Base-by-base conservation (phyloP, 2,329 filamentous ascomycete species). In the Cytospora leucostoma region DNA sequence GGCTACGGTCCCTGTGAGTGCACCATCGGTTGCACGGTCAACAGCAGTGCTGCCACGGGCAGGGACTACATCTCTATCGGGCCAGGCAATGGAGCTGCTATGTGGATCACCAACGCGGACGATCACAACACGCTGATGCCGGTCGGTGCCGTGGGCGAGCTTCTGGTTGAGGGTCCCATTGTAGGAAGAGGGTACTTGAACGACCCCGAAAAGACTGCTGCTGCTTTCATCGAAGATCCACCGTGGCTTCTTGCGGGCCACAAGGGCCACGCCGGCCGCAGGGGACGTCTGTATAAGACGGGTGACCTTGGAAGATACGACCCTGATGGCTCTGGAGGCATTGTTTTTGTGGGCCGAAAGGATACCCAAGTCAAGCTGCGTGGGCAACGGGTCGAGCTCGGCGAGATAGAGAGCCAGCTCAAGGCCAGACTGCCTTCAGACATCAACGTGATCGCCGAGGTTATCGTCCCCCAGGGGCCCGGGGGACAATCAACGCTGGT, bases 341-440 rank as follows among this genome's bases (percentile, higher is more conserved):
- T 84, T 6, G 69, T 74, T 0, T 83, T 78, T 47, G 64, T 83
- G 19, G 82, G 82, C 15, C 77, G 85, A 15, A 85, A 84, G 65
- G 85, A 88, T 66, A 78, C 78, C 0, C 85, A 88, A 69, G 78
- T 87, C 54, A 88, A 88, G 70, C 72, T 88, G 7, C 78, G 80
- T 12, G 88, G 88, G 12, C 86, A 81, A 63, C 74, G 84, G 37
- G 77, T 86, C 50, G 87, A 84, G 71, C 75, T 84, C 4, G 80
- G 76, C 12, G 82, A 80, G 70, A 81, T 80, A 59, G 83, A 78
- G 70, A 75, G 75, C 65, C 76, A 76, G 61, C 68, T 73, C 32
- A 76, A 59, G 64, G 74, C 66, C 59, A 72, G 71, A 12, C 76
- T 80, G 37, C 75, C 79, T 10, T 61, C 72, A 0, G 74, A 73